Base-by-base conservation (phyloP, 768 basidiomycete genomes). In the Fibroporia radiculosa region DNA sequence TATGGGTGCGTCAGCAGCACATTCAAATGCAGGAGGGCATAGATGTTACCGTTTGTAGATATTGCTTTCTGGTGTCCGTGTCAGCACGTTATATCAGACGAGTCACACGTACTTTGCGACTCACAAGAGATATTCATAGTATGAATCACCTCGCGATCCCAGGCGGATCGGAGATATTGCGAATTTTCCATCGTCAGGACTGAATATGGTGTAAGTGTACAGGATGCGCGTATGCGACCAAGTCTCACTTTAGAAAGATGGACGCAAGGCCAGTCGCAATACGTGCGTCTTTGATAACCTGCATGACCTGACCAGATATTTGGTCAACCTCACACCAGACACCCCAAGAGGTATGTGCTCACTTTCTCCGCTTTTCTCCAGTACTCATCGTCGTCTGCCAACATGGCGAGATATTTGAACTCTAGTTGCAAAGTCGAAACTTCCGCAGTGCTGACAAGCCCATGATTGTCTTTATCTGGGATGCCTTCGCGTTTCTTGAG, bases 61-160 rank as follows among this genome's bases (percentile, higher is more conserved):
- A 90, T 60, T 90, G 86, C 59, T 89, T 89, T 41, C 79, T 62
- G 38, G 43, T 29, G 26, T 43, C 16, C n/a, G 24, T 6, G 23
- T 56, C 38, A 56, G 42, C 6, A 50, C 33, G 28, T 47, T 40
- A 27, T 29, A 40, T 27, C 45, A 27, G 20, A 12, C 14, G 25
- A n/a, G 34, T 40, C 24, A 42, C 26, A 27, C 7, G 6, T 7
- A 43, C 13, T 3, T 10, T 29, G 14, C 51, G 13, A 62, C 77
- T 66, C 49, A 87, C 84, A 93, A 57, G 13, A 92, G 64, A 58
- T 93, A 92, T 62, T 95, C 93, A 58, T 96, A 98, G 65, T 82
- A 97, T 2, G 89, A 92, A 61, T 98, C 93, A 24, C 84, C 93
- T 33, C 92, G 74, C 26, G 92, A 92, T 22, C 93, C 93, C 18